Evolutionary conservation across 208 protist species (phyloP).

Genomic region (Angomonas desouzai): DNA sequence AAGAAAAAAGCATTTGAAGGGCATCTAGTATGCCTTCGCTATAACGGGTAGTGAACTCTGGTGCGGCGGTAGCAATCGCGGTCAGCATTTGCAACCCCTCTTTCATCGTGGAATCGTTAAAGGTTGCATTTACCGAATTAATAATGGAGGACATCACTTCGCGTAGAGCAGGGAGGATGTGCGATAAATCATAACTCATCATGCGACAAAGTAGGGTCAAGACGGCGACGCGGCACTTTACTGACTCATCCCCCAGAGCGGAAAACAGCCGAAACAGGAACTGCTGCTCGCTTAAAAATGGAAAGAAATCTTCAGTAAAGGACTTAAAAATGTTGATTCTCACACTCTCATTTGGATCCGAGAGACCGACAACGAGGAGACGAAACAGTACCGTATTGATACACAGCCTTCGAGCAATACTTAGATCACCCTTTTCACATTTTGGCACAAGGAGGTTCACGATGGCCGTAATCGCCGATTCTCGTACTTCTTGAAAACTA

Average conservation of each 20-base stretch:
- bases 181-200: slow-evolving; percentile 76
- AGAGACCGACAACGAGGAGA: slow-evolving; percentile 78
- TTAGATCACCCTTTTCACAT: slow-evolving; percentile 56
- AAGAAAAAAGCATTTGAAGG: slow-evolving; percentile 50
- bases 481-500: slow-evolving; percentile 54
- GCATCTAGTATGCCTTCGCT: slow-evolving; percentile 58
- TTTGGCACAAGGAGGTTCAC: slow-evolving; percentile 77
- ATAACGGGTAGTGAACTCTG: slow-evolving; percentile 81
- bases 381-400: slow-evolving; percentile 79
- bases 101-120: slow-evolving; percentile 49
- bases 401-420: slow-evolving; percentile 79
- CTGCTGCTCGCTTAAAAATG: slow-evolving; percentile 81
- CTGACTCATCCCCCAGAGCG: slow-evolving; percentile 77
- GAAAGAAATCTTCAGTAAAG: slow-evolving; percentile 80
- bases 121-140: slow-evolving; percentile 41
- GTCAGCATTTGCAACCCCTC: slow-evolving; percentile 69
- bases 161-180: slow-evolving; percentile 75
- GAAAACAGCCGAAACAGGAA: slow-evolving; percentile 72
- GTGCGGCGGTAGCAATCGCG: slow-evolving; percentile 56
- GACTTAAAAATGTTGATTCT: slow-evolving; percentile 64
- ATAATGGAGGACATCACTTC: slow-evolving; percentile 72
- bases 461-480: slow-evolving; percentile 79
- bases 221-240: slow-evolving; percentile 73
- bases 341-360: slow-evolving; percentile 60
- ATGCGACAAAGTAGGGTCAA: slow-evolving; percentile 77